Evolutionary conservation across 192 early-diverging fungal species (phyloP).

Genomic region (Coemansia biformis): DNA sequence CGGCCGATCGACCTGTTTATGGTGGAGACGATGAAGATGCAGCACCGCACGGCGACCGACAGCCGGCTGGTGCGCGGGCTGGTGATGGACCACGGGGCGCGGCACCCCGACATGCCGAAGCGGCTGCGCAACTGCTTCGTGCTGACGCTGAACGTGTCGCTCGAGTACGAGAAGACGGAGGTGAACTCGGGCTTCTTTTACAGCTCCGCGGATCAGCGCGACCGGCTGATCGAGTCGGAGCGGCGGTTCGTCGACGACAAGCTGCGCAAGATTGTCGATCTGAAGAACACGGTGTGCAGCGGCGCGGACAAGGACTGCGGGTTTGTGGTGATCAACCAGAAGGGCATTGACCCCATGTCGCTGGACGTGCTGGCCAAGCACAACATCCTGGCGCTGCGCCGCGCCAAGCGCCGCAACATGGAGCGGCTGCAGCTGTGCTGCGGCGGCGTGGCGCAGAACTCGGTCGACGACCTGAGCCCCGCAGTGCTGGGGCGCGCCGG

Average conservation of each 20-base stretch:
- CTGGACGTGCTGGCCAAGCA: constrained; percentile 96
- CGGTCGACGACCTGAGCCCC: constrained; percentile 89
- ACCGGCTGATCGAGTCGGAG: constrained; percentile 97
- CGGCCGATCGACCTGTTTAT: constrained; percentile 96
- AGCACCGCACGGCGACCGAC: constrained; percentile 97
- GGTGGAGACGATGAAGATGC: constrained; percentile 99
- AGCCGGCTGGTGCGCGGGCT: constrained; percentile 87
- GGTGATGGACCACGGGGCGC: constrained; percentile 97
- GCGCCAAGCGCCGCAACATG: constrained; percentile 99
- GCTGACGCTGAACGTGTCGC: constrained; percentile 91
- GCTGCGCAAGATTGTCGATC: constrained; percentile 89
- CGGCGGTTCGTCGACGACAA: constrained; percentile 92
- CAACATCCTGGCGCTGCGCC: constrained; percentile 86
- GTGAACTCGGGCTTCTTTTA: constrained; percentile 99
- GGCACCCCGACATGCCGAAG: constrained; percentile 99
- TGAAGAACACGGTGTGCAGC: constrained; percentile 92
- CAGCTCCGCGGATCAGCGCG: constrained; percentile 94
- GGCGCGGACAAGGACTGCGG: constrained; percentile 72
- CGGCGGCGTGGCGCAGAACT: constrained; percentile 95
- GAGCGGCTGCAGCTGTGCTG: constrained; percentile 94
- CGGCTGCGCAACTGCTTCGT: constrained; percentile 81
- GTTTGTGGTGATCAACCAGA: constrained; percentile 98
- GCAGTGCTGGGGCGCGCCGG: constrained; percentile 86
- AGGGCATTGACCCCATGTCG: constrained; percentile 97
- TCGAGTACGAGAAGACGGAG: constrained; percentile 99